A percentile compares a stretch with the other conserved stretches of the same genome.
phyloP scores from a whole-genome alignment of 805 yeast species.

The Candida manassasensis region DNA sequence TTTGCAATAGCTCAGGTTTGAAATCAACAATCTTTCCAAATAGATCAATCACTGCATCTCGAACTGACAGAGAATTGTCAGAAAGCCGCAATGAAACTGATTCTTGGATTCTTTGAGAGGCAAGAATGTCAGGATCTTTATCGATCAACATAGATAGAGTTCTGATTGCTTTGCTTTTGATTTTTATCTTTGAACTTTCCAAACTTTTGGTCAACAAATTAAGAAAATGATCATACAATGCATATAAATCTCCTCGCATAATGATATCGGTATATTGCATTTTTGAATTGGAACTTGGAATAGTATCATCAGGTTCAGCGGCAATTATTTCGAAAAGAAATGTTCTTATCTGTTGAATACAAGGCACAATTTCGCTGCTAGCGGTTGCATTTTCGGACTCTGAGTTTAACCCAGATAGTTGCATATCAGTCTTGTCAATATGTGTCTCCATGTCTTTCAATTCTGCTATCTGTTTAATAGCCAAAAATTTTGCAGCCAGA shows the following conservation, averaged over 20 bases:
- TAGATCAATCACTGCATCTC: conserved; percentile 72
- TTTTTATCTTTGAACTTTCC: conserved; percentile 27
- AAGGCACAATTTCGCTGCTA: neutral
- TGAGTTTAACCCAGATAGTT: conserved; percentile 9
- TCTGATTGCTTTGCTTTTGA: conserved; percentile 55
- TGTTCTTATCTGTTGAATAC: neutral
- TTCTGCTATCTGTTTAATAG: conserved; percentile 10
- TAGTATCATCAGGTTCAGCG: neutral
- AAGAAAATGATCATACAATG: conserved; percentile 50
- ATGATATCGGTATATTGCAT: conserved; percentile 19
- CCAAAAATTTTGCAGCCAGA: conserved; percentile 12
- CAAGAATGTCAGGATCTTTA: conserved; percentile 48
- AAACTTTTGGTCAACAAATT: conserved; percentile 38
- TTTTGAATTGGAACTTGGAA: conserved; percentile 5
- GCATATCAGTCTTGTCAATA: neutral
- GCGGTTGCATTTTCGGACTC: conserved; percentile 5
- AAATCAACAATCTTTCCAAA: conserved; percentile 44
- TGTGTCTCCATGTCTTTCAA: conserved; percentile 5
- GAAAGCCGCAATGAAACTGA: conserved; percentile 48
- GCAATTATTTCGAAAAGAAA: neutral
- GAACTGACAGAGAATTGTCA: conserved; percentile 66
- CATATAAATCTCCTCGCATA: conserved; percentile 25
- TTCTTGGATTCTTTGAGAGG: conserved; percentile 45
- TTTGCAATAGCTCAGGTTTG: conserved; percentile 42
- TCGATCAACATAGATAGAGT: conserved; percentile 53